These are phyloP conservation scores for Tagetes patula DNA, from an alignment of 129 eudicot genomes.

Conservation along the genomic window DNA sequence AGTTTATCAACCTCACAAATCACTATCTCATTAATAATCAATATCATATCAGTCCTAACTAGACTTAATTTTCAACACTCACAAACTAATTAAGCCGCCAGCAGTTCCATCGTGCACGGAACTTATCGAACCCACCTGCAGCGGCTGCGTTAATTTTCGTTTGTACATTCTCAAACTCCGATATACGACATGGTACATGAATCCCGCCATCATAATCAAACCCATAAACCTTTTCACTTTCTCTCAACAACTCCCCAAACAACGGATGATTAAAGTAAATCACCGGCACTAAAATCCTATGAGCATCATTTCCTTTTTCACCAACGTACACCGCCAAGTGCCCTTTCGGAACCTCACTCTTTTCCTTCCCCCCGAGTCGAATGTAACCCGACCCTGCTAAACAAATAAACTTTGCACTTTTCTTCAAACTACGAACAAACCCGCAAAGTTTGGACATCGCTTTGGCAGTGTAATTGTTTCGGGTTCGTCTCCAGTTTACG, in stretches of 20 bases:
- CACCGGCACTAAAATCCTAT: slow-evolving; percentile 70
- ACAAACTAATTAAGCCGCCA: slow-evolving; percentile 21
- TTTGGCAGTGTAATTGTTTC: not conserved
- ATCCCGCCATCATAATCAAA: slow-evolving; percentile 69
- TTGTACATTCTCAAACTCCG: slow-evolving; percentile 62
- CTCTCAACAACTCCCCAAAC: slow-evolving; percentile 61
- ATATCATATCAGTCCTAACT: not conserved
- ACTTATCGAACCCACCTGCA: slow-evolving; percentile 15
- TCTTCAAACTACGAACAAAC: slow-evolving; percentile 39
- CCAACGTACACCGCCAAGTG: slow-evolving; percentile 80
- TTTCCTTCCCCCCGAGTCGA: slow-evolving; percentile 42
- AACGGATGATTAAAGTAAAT: slow-evolving; percentile 71
- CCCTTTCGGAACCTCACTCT: slow-evolving; percentile 56
- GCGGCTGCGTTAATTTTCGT: slow-evolving; percentile 55
- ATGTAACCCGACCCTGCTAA: slow-evolving; percentile 41
- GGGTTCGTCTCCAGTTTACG: slow-evolving; percentile 18
- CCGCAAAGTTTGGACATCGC: slow-evolving; percentile 46
- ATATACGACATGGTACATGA: slow-evolving; percentile 72
- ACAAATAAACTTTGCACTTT: slow-evolving; percentile 36
- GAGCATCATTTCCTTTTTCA: slow-evolving; percentile 49
- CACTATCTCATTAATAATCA: slow-evolving; percentile 2
- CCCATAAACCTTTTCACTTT: slow-evolving; percentile 74
- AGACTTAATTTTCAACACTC: not conserved
- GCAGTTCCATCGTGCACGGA: slow-evolving; percentile 38
- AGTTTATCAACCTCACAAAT: slow-evolving; percentile 29